These are phyloP conservation scores for Saturnispora bothae DNA, from an alignment of 805 yeast species.

Conservation along the genomic window DNA sequence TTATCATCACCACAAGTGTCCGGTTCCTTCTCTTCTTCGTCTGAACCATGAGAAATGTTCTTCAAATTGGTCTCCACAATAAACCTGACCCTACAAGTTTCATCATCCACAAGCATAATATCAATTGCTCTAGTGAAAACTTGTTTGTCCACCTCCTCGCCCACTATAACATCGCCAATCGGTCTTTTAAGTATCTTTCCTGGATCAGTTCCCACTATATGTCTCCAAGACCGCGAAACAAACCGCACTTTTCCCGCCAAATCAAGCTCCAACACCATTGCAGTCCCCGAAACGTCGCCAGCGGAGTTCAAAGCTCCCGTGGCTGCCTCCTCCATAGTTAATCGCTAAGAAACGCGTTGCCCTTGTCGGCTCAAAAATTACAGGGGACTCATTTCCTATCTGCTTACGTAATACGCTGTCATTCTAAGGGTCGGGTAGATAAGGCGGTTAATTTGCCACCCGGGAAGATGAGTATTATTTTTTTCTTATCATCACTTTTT, in stretches of 20 bases:
- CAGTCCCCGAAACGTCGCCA: not conserved
- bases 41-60: not conserved
- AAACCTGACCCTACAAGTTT: slow-evolving; percentile 69
- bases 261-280: slow-evolving; percentile 65
- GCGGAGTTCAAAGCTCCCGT: too few species aligned
- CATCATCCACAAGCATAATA: slow-evolving; percentile 63
- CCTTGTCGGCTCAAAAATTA: too few species aligned
- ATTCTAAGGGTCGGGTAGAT: not conserved
- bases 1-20: not conserved
- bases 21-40: not conserved
- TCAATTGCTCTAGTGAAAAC: slow-evolving; percentile 64
- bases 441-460: not conserved
- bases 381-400: not conserved
- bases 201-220: slow-evolving; percentile 58
- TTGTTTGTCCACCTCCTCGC: slow-evolving; percentile 49
- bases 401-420: not conserved
- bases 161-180: slow-evolving; percentile 54
- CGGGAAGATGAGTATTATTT: too few species aligned
- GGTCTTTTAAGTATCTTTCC: slow-evolving; percentile 45
- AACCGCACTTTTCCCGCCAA: slow-evolving; percentile 70
- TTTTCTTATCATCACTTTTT: not conserved
- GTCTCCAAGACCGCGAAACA: slow-evolving; percentile 68
- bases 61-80: slow-evolving; percentile 31
- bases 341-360: too few species aligned
- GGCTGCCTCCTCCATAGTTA: too few species aligned